phyloP scores from a whole-genome alignment of 257 asterid species.

The Capsicum baccatum region DNA sequence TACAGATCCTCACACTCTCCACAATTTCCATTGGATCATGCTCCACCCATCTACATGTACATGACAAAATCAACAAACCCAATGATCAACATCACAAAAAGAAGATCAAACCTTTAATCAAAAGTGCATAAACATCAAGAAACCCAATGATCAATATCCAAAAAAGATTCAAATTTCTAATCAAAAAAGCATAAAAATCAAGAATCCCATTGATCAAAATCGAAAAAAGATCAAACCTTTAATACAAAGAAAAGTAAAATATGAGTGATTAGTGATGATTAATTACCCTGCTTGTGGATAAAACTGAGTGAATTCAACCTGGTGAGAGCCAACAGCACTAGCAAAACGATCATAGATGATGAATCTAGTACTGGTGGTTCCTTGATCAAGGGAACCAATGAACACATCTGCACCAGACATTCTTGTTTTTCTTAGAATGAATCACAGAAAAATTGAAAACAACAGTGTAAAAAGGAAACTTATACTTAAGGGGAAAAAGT shows the following conservation, averaged over 20 bases:
- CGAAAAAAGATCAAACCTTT: too few species aligned
- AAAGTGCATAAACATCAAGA: not conserved
- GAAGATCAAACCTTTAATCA: constrained; percentile 25
- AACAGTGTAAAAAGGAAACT: not conserved
- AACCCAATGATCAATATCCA: too few species aligned
- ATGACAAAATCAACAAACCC: not conserved
- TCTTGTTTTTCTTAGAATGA: not conserved
- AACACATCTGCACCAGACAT: constrained; percentile 56
- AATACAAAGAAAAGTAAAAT: too few species aligned
- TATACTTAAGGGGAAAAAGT: not conserved
- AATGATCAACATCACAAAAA: not conserved
- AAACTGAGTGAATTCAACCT: constrained; percentile 87
- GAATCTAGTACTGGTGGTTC: constrained; percentile 95
- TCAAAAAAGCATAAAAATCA: too few species aligned
- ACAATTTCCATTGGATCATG: constrained; percentile 96
- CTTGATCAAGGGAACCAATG: constrained; percentile 92
- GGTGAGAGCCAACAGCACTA: constrained; percentile 76
- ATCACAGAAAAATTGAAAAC: not conserved
- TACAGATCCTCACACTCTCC: constrained; percentile 77
- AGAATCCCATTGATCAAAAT: too few species aligned
- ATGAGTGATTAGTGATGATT: not conserved
- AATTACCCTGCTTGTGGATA: constrained; percentile 86
- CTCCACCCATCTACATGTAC: constrained; percentile 80
- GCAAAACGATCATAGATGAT: constrained; percentile 78
- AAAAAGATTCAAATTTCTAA: too few species aligned